Conservation (phyloP, 2,329 filamentous ascomycete genomes). For the Metarhizium album region DNA sequence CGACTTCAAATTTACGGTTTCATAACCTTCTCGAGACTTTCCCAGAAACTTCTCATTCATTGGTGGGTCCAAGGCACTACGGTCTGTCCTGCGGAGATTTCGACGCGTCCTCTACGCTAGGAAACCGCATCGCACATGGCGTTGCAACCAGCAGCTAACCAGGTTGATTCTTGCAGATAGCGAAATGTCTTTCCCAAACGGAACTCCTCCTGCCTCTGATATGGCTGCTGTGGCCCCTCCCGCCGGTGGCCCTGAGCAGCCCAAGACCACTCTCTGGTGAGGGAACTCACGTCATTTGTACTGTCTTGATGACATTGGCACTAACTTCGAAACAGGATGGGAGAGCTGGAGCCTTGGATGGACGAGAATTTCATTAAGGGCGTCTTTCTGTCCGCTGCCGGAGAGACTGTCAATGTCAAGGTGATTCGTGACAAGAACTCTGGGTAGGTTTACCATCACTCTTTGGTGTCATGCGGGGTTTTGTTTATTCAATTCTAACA, state of each 20-base stretch:
- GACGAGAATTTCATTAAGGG: constrained; percentile 98
- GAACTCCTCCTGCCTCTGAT: constrained; percentile 27
- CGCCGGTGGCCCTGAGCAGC: constrained; percentile 31
- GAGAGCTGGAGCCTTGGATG: constrained; percentile 97
- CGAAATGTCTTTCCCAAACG: constrained; percentile 28
- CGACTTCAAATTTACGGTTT: neutral
- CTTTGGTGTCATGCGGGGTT: neutral
- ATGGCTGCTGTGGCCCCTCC: constrained; percentile 25
- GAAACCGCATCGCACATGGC: constrained; percentile 2
- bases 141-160: constrained; percentile 13
- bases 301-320: neutral
- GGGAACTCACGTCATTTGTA: too few relatives aligned
- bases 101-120: neutral
- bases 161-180: constrained; percentile 5
- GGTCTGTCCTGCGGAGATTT: neutral
- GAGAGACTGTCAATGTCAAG: constrained; percentile 94
- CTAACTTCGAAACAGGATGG: constrained; percentile 61
- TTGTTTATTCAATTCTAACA: too few relatives aligned
- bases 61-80: neutral
- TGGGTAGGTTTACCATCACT: constrained; percentile 49
- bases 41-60: neutral
- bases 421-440: constrained; percentile 99
- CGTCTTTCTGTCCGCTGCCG: constrained; percentile 78
- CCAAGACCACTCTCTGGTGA: constrained; percentile 50
- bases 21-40: neutral